Conservation (phyloP, 2,329 filamentous ascomycete genomes). For the Paecilomyces fulvus region DNA sequence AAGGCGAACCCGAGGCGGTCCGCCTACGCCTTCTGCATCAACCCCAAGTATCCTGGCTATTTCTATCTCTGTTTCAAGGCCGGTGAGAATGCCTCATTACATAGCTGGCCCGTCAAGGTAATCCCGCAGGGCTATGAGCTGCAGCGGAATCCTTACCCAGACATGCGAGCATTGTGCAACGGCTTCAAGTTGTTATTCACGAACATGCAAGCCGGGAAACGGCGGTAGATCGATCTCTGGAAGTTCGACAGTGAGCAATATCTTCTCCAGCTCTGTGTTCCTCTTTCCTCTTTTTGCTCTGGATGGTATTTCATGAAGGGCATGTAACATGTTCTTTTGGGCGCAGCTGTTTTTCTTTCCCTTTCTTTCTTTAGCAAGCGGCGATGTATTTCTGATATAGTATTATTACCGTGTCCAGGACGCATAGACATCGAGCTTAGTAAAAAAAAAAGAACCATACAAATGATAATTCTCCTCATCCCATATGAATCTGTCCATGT, state of each 20-base stretch:
- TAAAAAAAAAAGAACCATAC: neutral
- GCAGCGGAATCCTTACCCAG: slow-evolving; percentile 78
- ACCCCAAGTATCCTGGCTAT: slow-evolving; percentile 84
- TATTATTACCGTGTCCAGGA: neutral
- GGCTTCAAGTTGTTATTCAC: slow-evolving; percentile 84
- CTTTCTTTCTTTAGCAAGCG: neutral
- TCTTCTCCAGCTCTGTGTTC: slow-evolving; percentile 13
- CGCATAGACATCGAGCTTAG: neutral
- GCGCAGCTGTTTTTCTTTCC: neutral
- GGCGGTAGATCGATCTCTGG: slow-evolving; percentile 10
- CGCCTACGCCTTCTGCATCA: slow-evolving; percentile 92
- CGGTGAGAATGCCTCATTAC: slow-evolving; percentile 62
- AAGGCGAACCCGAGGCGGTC: slow-evolving; percentile 91
- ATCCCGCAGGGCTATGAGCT: slow-evolving; percentile 92
- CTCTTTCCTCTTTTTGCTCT: slow-evolving; percentile 8
- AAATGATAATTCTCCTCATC: neutral
- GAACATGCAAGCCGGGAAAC: slow-evolving; percentile 46
- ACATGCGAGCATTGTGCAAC: slow-evolving; percentile 92
- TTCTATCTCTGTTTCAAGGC: slow-evolving; percentile 97
- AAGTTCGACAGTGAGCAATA: slow-evolving; percentile 6
- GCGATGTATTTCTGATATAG: neutral
- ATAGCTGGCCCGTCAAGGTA: slow-evolving; percentile 78
- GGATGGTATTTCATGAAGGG: neutral
- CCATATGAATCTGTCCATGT: neutral
- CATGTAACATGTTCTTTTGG: neutral